Evolutionary conservation across 176 grass and related monocot species (phyloP).

Genomic region (Saccharum officinarum): DNA sequence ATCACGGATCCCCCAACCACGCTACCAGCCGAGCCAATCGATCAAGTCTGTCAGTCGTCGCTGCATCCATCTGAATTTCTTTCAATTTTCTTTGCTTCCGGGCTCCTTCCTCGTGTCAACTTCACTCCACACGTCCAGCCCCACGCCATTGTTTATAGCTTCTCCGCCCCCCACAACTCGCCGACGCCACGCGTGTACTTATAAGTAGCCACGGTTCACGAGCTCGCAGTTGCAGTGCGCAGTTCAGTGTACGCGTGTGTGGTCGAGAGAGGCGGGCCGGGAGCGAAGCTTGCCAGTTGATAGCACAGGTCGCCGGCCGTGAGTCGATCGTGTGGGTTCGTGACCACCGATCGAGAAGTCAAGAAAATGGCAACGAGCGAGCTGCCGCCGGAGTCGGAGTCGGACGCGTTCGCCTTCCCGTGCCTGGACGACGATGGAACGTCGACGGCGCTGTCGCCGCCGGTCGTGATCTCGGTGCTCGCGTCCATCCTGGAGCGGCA

Average conservation of each 20-base stretch:
- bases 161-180: not conserved
- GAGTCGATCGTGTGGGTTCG: not conserved
- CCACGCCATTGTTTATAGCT: constrained; percentile 47
- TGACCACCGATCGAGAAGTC: not conserved
- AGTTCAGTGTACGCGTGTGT: not conserved
- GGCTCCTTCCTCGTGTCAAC: constrained; percentile 42
- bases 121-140: constrained; percentile 4
- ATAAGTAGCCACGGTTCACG: constrained; percentile 27
- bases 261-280: constrained; percentile 8
- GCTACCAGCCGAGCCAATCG: constrained; percentile 18
- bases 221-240: not conserved
- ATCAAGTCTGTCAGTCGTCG: not conserved
- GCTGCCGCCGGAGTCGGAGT: constrained; percentile 17
- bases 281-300: not conserved
- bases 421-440: not conserved
- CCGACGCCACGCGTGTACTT: not conserved
- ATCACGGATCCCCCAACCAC: constrained; percentile 47
- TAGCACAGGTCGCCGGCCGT: constrained; percentile 7
- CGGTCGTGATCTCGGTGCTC: constrained; percentile 70
- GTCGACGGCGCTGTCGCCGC: constrained; percentile 26
- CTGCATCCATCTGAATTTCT: constrained; percentile 28
- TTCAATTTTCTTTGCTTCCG: constrained; percentile 25
- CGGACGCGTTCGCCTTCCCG: constrained; percentile 45
- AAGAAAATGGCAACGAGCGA: constrained; percentile 52
- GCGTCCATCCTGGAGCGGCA: constrained; percentile 77